These are phyloP conservation scores for Solanum infundibuliforme DNA, from an alignment of 257 asterid species.

Conservation along the genomic window DNA sequence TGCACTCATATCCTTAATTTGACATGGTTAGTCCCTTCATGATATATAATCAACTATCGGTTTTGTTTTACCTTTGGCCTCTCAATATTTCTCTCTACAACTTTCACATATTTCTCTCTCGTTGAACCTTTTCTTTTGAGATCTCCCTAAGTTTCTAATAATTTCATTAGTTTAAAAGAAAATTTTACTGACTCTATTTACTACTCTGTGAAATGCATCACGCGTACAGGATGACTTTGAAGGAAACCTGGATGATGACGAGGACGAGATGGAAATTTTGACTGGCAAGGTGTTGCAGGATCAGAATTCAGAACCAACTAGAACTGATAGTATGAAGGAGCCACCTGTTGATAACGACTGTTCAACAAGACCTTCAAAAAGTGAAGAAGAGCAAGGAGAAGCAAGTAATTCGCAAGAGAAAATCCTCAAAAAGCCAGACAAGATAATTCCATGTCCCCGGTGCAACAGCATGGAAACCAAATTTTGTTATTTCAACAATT, in stretches of 20 bases:
- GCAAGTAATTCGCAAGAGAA: slow-evolving; percentile 49
- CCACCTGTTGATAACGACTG: slow-evolving; percentile 25
- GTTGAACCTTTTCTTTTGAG: neutral
- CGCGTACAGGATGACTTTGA: slow-evolving; percentile 28
- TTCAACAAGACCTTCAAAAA: slow-evolving; percentile 22
- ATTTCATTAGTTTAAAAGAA: neutral
- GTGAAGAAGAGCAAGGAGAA: slow-evolving; percentile 43
- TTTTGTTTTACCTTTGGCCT: neutral
- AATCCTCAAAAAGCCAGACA: slow-evolving; percentile 79
- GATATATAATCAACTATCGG: neutral
- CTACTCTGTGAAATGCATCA: neutral
- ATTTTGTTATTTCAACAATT: slow-evolving; percentile 90
- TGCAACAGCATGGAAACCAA: slow-evolving; percentile 98
- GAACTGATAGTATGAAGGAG: slow-evolving; percentile 19
- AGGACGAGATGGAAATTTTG: slow-evolving; percentile 20
- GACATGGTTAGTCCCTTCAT: neutral
- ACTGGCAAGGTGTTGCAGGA: slow-evolving; percentile 30
- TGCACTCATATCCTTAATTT: neutral
- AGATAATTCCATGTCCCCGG: slow-evolving; percentile 92
- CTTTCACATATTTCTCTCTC: neutral
- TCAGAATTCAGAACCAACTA: slow-evolving; percentile 12
- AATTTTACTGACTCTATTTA: neutral
- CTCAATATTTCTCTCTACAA: neutral
- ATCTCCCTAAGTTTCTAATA: neutral
- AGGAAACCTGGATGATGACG: slow-evolving; percentile 14